A percentile compares a stretch with the other conserved stretches of the same genome.
phyloP scores from a whole-genome alignment of 305 asterid species.

The Plantago lanceolata region DNA sequence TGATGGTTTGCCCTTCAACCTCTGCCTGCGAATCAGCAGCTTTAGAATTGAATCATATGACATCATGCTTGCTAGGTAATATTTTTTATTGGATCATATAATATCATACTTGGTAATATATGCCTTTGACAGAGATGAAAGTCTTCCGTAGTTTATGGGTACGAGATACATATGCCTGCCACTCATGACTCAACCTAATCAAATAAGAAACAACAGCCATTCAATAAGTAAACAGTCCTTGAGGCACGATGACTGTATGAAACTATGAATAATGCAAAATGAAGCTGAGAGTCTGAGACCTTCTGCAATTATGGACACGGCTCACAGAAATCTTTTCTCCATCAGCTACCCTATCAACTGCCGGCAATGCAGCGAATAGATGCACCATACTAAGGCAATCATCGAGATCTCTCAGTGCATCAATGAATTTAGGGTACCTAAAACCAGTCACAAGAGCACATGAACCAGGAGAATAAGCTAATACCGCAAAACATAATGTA shows the following conservation, averaged over 20 bases:
- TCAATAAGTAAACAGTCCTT: conserved; percentile 15
- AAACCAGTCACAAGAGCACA: conserved; percentile 1
- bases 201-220: conserved; percentile 9
- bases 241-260: not conserved
- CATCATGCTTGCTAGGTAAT: too few relatives aligned
- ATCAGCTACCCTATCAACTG: conserved; percentile 67
- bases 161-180: conserved; percentile 91
- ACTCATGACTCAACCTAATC: conserved; percentile 89
- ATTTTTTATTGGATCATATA: not conserved
- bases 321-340: conserved; percentile 79
- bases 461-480: conserved; percentile 13
- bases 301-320: conserved; percentile 81
- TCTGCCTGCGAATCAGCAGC: conserved; percentile 57
- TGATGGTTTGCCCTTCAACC: conserved; percentile 83
- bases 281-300: conserved; percentile 35
- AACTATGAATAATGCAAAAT: not conserved
- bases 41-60: not conserved
- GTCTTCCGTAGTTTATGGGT: conserved; percentile 85
- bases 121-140: conserved; percentile 92
- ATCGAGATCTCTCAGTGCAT: conserved; percentile 89
- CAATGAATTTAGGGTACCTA: conserved; percentile 89
- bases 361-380: conserved; percentile 95
- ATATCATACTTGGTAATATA: conserved; percentile 72
- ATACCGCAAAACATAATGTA: conserved; percentile 3
- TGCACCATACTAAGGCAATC: conserved; percentile 96